Percentiles rank a stretch among this genome's conserved stretches.
Evolutionary conservation across 1,284 basidiomycete species (phyloP).

Genomic region (Fomitopsis betulina): DNA sequence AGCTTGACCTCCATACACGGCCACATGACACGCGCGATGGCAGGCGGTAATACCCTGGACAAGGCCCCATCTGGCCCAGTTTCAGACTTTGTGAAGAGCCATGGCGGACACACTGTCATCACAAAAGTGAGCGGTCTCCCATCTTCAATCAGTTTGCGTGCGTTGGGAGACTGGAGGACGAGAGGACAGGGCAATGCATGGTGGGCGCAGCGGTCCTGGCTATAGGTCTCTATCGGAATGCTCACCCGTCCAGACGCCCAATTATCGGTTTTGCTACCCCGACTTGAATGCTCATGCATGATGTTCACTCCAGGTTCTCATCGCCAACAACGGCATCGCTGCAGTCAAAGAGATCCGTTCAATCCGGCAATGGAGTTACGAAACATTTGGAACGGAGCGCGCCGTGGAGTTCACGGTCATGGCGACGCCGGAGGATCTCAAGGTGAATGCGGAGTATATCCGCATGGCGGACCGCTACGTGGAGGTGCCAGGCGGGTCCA

Average conservation of each 20-base stretch:
- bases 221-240: no score
- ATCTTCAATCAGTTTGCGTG: no score
- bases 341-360: constrained; percentile 99
- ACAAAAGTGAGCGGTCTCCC: constrained; percentile 69
- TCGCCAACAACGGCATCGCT: constrained; percentile 98
- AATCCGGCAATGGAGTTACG: constrained; percentile 99
- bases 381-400: constrained; percentile 96
- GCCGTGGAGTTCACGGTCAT: constrained; percentile 99
- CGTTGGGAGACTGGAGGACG: no score
- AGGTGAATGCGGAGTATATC: constrained; percentile 99
- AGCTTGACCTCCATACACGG: neutral
- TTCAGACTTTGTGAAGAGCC: constrained; percentile 86
- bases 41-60: constrained; percentile 92
- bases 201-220: no score
- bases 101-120: constrained; percentile 98
- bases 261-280: neutral
- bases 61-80: constrained; percentile 78
- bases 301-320: constrained; percentile 66
- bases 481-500: constrained; percentile 96
- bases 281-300: neutral
- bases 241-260: neutral
- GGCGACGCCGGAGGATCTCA: constrained; percentile 98
- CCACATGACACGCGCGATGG: constrained; percentile 12
- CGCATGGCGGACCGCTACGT: constrained; percentile 99
- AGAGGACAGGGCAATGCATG: no score